Conservation (phyloP, 257 asterid species). For the Solanum peruvianum region DNA sequence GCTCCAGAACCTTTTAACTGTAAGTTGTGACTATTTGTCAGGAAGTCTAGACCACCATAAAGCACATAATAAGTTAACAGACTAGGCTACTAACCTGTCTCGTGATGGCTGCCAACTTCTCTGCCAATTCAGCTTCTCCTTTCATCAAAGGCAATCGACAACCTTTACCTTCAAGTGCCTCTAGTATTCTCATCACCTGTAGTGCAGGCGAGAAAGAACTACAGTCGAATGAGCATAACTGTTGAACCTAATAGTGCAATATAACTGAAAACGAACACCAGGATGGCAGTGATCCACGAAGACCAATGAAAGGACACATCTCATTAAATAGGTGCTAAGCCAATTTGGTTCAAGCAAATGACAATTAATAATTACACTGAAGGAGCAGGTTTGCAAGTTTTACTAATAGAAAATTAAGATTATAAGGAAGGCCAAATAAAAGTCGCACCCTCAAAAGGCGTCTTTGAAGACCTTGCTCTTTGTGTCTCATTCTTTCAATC, state of each 20-base stretch:
- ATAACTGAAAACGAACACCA: background rate
- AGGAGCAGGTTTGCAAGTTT: background rate
- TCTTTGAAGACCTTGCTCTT: constrained; percentile 89
- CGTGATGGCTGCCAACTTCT: constrained; percentile 63
- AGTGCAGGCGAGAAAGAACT: background rate
- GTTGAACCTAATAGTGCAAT: background rate
- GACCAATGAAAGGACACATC: background rate
- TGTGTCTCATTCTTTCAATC: constrained; percentile 86
- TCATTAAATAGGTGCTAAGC: background rate
- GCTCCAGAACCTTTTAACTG: constrained; percentile 97
- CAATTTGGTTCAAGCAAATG: background rate
- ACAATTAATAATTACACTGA: background rate
- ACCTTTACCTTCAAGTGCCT: constrained; percentile 88
- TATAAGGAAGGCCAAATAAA: background rate
- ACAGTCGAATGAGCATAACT: background rate
- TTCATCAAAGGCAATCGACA: constrained; percentile 73
- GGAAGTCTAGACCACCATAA: constrained; percentile 4
- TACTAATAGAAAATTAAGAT: background rate
- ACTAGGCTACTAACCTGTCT: constrained; percentile 53
- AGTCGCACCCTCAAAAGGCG: constrained; percentile 73
- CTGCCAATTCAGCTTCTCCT: constrained; percentile 95
- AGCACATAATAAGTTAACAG: background rate
- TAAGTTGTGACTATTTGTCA: constrained; percentile 12
- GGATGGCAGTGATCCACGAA: background rate
- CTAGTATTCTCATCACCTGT: constrained; percentile 85